These are phyloP conservation scores for Phytophthora colocasiae DNA, from an alignment of 352 stramenopile species.

Conservation along the genomic window DNA sequence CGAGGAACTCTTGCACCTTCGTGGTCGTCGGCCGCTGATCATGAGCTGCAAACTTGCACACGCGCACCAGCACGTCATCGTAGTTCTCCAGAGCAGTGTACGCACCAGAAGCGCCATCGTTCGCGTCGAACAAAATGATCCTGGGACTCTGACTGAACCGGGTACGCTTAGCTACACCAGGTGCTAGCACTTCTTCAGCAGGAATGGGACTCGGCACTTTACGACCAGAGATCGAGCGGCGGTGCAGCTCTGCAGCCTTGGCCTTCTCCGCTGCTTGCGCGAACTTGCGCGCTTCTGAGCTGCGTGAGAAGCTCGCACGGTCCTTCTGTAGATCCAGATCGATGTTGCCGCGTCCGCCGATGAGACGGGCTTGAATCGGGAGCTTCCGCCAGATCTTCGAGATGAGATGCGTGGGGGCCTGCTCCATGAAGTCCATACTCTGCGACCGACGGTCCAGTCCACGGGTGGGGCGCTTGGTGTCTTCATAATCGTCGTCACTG, in stretches of 20 bases:
- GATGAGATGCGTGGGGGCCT: constrained; percentile 75
- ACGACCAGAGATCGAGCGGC: constrained; percentile 30
- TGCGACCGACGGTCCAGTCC: constrained; percentile 69
- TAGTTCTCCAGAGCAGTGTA: constrained; percentile 78
- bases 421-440: constrained; percentile 85
- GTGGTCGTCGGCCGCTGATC: constrained; percentile 74
- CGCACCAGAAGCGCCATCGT: constrained; percentile 33
- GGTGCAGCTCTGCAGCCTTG: constrained; percentile 30
- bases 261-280: constrained; percentile 45
- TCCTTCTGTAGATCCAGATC: constrained; percentile 72
- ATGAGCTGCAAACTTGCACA: constrained; percentile 70
- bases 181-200: constrained; percentile 50
- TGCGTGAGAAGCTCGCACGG: constrained; percentile 66
- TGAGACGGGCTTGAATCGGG: constrained; percentile 73
- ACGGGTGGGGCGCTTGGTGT: constrained; percentile 61
- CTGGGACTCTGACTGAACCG: constrained; percentile 45
- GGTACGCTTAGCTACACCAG: constrained; percentile 53
- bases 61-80: constrained; percentile 77
- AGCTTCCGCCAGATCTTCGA: constrained; percentile 85
- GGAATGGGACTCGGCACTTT: constrained; percentile 44
- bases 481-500: constrained; percentile 77
- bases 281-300: constrained; percentile 56
- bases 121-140: constrained; percentile 33
- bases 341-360: constrained; percentile 55
- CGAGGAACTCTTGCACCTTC: constrained; percentile 82